A percentile compares a stretch with the other conserved stretches of the same genome.
These are phyloP conservation scores for Capsicum rhomboideum DNA, from an alignment of 257 asterid species.

Conservation along the genomic window DNA sequence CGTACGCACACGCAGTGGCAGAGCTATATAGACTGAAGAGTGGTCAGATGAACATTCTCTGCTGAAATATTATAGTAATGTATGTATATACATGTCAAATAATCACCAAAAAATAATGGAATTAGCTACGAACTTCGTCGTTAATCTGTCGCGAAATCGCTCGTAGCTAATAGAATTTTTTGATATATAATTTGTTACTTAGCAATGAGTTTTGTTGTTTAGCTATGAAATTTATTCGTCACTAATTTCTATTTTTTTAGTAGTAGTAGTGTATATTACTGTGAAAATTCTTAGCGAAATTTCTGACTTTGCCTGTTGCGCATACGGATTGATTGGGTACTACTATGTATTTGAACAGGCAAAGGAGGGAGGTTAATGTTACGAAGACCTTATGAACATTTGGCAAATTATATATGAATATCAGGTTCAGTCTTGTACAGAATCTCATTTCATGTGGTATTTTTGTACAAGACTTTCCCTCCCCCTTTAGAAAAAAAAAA, in stretches of 20 bases:
- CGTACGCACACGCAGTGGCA: neutral
- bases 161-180: neutral
- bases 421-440: conserved; percentile 97
- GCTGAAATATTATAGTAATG: neutral
- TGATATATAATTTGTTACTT: neutral
- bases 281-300: neutral
- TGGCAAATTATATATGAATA: conserved; percentile 40
- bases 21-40: neutral
- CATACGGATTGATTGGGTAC: conserved; percentile 29
- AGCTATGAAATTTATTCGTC: no score
- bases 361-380: conserved; percentile 42
- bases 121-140: neutral
- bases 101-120: neutral
- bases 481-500: no score
- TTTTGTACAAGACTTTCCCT: conserved; percentile 63
- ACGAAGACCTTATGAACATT: conserved; percentile 44
- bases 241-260: neutral
- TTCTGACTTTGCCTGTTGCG: neutral
- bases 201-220: neutral
- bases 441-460: conserved; percentile 50
- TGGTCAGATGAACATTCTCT: neutral
- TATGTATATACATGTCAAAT: neutral
- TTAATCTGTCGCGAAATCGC: neutral
- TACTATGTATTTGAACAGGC: conserved; percentile 60
- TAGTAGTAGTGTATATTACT: neutral